Base-by-base conservation (phyloP, 1,284 basidiomycete genomes). In the Laetiporus sulphureus region DNA sequence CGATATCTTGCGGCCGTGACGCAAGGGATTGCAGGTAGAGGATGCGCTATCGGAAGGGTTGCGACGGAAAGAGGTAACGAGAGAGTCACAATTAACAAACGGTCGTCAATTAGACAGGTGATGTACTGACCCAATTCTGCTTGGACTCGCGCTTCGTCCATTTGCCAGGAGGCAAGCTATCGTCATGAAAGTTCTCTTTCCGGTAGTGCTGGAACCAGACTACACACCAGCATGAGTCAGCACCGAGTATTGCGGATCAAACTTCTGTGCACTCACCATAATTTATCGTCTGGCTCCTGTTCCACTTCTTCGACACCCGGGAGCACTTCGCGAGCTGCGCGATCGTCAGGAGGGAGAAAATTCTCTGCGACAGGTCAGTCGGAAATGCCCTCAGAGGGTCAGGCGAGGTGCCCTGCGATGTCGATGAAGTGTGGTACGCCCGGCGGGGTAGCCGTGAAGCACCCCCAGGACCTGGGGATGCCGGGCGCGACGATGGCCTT, bases 121-220 rank as follows among this genome's bases (percentile, higher is more conserved):
- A n/a, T n/a, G 1, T 16, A 58, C 74, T 18, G 48, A 83, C 83
- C 86, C 86, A 90, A 53, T 84, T 86, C 62, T 88, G 83, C 58
- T 87, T 90, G 5, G 86, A 89, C 58, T 90, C 86, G 41, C 83
- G 72, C 52, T 81, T 80, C n/a, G 86, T 85, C 86, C 86, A 90
- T 59, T 89, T 89, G 15, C 86, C 86, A 6, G 79, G 71, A 3
- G 86, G 85, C 32, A 89, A 59, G 46, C 73, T 78, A 29, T 79
- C 79, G 47, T 88, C 86, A 39, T 84, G 75, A 55, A 89, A 89
- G 55, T 81, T 81, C 46, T 88, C 86, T 54, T 79, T 84, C 46
- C 86, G 67, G 56, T 86, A 87, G 52, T 87, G 82, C 51, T 89
- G 83, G 68, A 92, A 94, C 91, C 91, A 94, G 3, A 93, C 91